Evolutionary conservation across 139 green algal species (phyloP), one percentile per base, ranked within the genome.

Genomic region (Gonium pectorale): DNA sequence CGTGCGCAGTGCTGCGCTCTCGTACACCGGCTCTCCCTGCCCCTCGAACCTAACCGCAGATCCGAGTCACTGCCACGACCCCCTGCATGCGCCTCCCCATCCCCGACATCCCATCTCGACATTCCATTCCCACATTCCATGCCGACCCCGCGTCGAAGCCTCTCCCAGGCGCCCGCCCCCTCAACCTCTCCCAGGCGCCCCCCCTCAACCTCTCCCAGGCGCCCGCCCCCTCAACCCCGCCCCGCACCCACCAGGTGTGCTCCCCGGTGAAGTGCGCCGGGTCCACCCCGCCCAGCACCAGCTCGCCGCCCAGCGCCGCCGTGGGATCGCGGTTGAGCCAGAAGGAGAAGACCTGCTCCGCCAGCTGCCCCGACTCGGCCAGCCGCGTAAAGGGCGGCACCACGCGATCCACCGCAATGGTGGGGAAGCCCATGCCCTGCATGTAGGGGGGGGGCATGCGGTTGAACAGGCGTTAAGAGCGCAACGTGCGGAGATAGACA

Each of bases 281-380:
- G 92, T 99, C 95, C 19, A 97, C 82, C 26, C 97, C 97, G 4
- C 98, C 98, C 67, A 99, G 90, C 56, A 99, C 90, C 51, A 99
- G 81, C 94, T 99, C 96, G 0, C 98, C 97, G 13, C 98, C 97
- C 24, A 90, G 89, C 31, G 63, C 52, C 22, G 84, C 90, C 51
- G 94, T 78, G 27, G 93, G 89, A 80, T 96, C 84, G n/a, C 93
- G 86, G 90, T 98, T 98, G 15, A 99, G 87, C 97, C 96, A 99
- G 92, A 99, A 99, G 41, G 93, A 97, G 90, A 99, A 99, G 13
- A 99, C 86, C 0, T 95, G 94, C 85, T 97, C 91, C 2, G 90
- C 87, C 38, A 99, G 80, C 60, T 98, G 81, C 0, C 85, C 87
- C 26, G 2, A 29, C 81, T 96, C 90, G 6, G 99, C 38, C 81